These are phyloP conservation scores for Grosmannia clavigera DNA, from an alignment of 2,329 filamentous ascomycete species.

Conservation along the genomic window DNA sequence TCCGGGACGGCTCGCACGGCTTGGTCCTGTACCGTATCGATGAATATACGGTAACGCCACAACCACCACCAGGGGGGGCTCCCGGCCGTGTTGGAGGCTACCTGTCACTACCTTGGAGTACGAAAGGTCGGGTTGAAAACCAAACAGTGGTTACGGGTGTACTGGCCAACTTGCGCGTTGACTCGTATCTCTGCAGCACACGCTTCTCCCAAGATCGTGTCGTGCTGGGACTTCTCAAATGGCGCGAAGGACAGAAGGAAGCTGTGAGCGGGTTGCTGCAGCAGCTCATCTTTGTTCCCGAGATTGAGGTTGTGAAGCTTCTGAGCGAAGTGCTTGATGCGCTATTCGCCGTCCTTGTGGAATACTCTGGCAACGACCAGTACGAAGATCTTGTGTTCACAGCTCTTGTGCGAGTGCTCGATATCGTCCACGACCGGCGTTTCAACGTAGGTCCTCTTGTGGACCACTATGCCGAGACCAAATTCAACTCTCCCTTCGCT, in stretches of 20 bases:
- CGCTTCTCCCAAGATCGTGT: conserved; percentile 85
- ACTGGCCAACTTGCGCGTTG: conserved; percentile 64
- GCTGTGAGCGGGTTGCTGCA: conserved; percentile 64
- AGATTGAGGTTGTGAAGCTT: conserved; percentile 95
- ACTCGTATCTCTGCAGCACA: conserved; percentile 88
- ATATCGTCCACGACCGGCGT: conserved; percentile 85
- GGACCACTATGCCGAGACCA: conserved; percentile 76
- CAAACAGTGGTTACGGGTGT: conserved; percentile 67
- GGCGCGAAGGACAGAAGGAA: conserved; percentile 63
- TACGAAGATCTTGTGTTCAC: conserved; percentile 90
- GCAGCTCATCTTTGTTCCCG: conserved; percentile 82
- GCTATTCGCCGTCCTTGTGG: conserved; percentile 81
- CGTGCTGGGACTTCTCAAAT: conserved; percentile 71
- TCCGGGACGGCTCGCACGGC: conserved; percentile 71
- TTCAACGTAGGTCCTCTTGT: conserved; percentile 88
- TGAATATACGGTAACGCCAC: conserved; percentile 65
- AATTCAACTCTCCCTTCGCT: conserved; percentile 88
- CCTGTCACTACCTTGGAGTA: conserved; percentile 68
- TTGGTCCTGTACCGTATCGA: conserved; percentile 83
- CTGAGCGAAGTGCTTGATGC: conserved; percentile 80
- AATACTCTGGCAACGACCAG: conserved; percentile 82
- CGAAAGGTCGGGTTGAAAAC: conserved; percentile 52
- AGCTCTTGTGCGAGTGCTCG: conserved; percentile 75
- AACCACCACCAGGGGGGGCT: conserved; percentile 26
- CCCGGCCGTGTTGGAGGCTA: conserved; percentile 69